phyloP scores from a whole-genome alignment of 768 basidiomycete genomes.

The Fibroporia radiculosa region DNA sequence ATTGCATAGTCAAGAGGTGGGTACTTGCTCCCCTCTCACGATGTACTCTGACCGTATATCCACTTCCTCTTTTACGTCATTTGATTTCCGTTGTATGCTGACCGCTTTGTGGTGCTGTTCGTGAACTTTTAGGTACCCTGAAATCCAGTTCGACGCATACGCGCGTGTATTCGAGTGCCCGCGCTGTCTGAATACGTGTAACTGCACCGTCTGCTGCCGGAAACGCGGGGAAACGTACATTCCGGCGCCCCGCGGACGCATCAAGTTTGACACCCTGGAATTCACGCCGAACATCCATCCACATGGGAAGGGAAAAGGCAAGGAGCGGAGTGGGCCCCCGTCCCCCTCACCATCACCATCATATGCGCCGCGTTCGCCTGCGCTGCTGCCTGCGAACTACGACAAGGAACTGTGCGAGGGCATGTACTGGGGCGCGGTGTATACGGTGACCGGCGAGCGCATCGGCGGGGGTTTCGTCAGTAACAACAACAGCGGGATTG shows the following conservation, averaged over 20 bases:
- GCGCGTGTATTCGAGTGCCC: slow-evolving; percentile 35
- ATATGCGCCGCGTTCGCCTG: neutral
- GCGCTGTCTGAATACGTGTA: slow-evolving; percentile 36
- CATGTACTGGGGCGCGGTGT: slow-evolving; percentile 11
- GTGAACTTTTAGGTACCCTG: slow-evolving; percentile 27
- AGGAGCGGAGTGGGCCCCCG: neutral
- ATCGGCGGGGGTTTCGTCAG: slow-evolving; percentile 9
- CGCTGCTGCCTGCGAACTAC: neutral
- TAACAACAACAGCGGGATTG: slow-evolving; percentile 3
- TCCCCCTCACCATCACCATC: neutral
- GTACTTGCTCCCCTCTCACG: slow-evolving; percentile 3
- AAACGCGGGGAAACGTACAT: slow-evolving; percentile 42
- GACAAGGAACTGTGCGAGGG: neutral
- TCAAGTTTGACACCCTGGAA: slow-evolving; percentile 1
- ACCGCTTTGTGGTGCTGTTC: neutral
- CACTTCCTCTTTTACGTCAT: neutral
- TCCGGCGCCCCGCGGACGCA: slow-evolving; percentile 14
- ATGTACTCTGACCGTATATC: neutral
- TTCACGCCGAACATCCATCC: neutral
- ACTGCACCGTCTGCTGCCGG: slow-evolving; percentile 37
- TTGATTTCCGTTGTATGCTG: neutral
- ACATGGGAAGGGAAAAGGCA: neutral
- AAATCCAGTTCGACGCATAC: slow-evolving; percentile 27
- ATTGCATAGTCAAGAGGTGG: slow-evolving; percentile 28
- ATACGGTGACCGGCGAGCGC: slow-evolving; percentile 3